Conservation (phyloP, 306 rosid species). For the Malus sylvestris region DNA sequence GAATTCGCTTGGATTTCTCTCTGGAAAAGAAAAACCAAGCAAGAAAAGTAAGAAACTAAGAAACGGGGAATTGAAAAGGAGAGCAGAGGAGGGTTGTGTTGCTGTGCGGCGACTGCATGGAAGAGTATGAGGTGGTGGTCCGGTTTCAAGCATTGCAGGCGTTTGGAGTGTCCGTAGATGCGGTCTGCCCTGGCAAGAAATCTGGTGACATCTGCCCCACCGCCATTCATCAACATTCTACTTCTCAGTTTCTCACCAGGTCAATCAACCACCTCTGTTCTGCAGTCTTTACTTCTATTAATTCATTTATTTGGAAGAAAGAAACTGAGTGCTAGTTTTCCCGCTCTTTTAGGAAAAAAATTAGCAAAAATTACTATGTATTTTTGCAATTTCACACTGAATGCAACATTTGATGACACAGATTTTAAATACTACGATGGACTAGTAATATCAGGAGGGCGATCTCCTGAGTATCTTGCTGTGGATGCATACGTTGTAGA, state of each 20-base stretch:
- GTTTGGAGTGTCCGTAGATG: slow-evolving; percentile 62
- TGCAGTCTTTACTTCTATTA: too few relatives aligned
- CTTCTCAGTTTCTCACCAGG: slow-evolving; percentile 27
- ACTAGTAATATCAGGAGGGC: slow-evolving; percentile 63
- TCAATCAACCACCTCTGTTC: too few relatives aligned
- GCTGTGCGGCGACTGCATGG: slow-evolving; percentile 82
- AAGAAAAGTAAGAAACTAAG: background rate
- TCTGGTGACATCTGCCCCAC: slow-evolving; percentile 74
- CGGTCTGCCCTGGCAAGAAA: slow-evolving; percentile 80
- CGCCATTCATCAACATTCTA: slow-evolving; percentile 27
- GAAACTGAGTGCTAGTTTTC: too few relatives aligned
- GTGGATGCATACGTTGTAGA: slow-evolving; percentile 36
- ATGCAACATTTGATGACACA: slow-evolving; percentile 74
- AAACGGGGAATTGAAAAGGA: slow-evolving; percentile 13
- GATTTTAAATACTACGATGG: slow-evolving; percentile 58
- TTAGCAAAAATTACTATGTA: too few relatives aligned
- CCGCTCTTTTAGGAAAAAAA: too few relatives aligned
- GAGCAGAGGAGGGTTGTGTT: slow-evolving; percentile 44
- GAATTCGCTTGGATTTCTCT: background rate
- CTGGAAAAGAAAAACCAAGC: background rate
- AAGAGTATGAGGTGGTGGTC: slow-evolving; percentile 77
- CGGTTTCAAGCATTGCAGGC: slow-evolving; percentile 86
- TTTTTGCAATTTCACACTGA: slow-evolving; percentile 40
- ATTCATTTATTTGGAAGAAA: too few relatives aligned
- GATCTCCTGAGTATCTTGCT: slow-evolving; percentile 82